These are phyloP conservation scores for Pleurotus citrinopileatus DNA, from an alignment of 768 basidiomycete species.

Conservation along the genomic window DNA sequence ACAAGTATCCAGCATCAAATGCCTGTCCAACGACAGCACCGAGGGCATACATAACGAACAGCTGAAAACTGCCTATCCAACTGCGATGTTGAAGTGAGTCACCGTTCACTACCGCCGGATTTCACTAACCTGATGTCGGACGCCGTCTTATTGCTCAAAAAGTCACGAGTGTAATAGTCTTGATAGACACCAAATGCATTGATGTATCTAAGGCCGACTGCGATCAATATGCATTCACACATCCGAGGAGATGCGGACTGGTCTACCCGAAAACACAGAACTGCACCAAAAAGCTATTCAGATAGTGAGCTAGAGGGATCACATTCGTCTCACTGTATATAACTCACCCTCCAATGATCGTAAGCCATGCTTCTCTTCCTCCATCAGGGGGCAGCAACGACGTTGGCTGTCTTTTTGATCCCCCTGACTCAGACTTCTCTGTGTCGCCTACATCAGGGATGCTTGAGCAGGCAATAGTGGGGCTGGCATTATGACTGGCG, in stretches of 20 bases:
- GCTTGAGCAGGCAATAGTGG: constrained; percentile 3
- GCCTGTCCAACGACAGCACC: constrained; percentile 27
- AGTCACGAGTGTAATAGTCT: constrained; percentile 42
- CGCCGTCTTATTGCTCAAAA: constrained; percentile 34
- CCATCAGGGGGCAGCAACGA: constrained; percentile 26
- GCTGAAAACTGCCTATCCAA: constrained; percentile 33
- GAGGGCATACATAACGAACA: constrained; percentile 27
- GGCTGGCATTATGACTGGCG: constrained; percentile 5
- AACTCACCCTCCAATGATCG: constrained; percentile 42
- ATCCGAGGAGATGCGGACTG: neutral
- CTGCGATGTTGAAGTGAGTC: constrained; percentile 12
- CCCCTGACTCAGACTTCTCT: neutral
- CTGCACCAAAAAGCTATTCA: constrained; percentile 36
- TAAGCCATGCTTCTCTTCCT: constrained; percentile 39
- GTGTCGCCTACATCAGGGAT: neutral
- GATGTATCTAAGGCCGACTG: constrained; percentile 33
- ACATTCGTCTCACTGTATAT: neutral
- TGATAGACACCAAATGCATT: constrained; percentile 47
- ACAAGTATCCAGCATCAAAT: constrained; percentile 28
- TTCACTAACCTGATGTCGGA: constrained; percentile 41
- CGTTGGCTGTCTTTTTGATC: neutral
- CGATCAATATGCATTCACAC: neutral
- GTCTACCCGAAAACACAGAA: constrained; percentile 45
- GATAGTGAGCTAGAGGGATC: neutral
- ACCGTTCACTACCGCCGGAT: neutral